Conservation (phyloP, 345 rosid species). For the Hibiscus mutabilis region DNA sequence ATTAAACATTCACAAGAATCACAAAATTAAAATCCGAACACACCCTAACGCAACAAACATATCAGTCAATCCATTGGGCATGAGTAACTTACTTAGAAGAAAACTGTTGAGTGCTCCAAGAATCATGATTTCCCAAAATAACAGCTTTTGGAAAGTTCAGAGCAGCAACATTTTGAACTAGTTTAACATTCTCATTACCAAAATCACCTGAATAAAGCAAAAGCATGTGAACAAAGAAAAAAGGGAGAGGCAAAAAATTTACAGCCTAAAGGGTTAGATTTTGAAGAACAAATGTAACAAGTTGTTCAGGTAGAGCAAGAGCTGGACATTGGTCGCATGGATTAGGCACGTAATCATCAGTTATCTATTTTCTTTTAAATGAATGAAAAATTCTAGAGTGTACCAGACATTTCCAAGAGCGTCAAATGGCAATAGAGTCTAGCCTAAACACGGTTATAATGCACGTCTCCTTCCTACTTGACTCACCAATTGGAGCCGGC, state of each 20-base stretch:
- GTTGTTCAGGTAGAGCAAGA: neutral
- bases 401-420: neutral
- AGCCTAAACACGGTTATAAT: neutral
- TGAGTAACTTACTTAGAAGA: conserved; percentile 38
- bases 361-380: neutral
- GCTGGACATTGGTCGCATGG: neutral
- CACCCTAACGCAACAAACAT: neutral
- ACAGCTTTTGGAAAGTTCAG: conserved; percentile 68
- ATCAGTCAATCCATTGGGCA: neutral
- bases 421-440: neutral
- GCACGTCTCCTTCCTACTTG: conserved; percentile 5
- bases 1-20: neutral
- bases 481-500: conserved; percentile 2
- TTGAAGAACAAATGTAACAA: neutral
- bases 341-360: neutral
- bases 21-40: neutral
- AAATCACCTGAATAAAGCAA: conserved; percentile 1
- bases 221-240: neutral
- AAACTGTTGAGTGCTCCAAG: conserved; percentile 64
- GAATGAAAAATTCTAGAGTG: neutral
- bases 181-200: conserved; percentile 50
- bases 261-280: neutral
- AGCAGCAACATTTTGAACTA: conserved; percentile 56
- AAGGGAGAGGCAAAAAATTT: neutral
- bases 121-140: conserved; percentile 83